Evolutionary conservation across 306 rosid genomes (phyloP).

Genomic region (Ziziphus jujuba): DNA sequence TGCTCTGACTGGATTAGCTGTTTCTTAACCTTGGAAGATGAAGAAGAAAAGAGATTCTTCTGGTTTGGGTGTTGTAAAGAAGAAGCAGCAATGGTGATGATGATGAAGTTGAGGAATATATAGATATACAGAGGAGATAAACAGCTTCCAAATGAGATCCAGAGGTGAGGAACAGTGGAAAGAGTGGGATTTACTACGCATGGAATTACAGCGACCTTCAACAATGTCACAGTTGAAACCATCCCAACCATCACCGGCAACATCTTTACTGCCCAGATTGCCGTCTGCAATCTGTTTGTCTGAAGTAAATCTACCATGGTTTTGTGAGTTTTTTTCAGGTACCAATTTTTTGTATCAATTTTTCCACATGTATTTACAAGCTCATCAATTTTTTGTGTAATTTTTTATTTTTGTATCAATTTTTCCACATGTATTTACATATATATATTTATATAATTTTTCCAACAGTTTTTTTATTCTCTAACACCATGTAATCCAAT

Average conservation of each 20-base stretch:
- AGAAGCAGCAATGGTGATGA: constrained; percentile 63
- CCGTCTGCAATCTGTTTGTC: constrained; percentile 41
- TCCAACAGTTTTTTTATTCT: too few relatives aligned
- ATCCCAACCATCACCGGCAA: constrained; percentile 53
- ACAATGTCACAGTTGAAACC: constrained; percentile 45
- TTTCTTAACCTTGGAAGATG: too few relatives aligned
- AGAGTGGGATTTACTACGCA: constrained; percentile 38
- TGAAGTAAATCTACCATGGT: constrained; percentile 10
- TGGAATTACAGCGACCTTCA: constrained; percentile 66
- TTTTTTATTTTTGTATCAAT: too few relatives aligned
- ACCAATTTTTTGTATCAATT: too few relatives aligned
- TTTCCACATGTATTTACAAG: too few relatives aligned
- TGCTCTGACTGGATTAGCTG: background rate
- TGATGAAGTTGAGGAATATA: constrained; percentile 69
- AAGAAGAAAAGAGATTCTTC: constrained; percentile 5
- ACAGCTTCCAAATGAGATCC: constrained; percentile 49
- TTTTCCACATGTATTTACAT: too few relatives aligned
- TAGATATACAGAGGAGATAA: constrained; percentile 58
- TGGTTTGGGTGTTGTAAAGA: constrained; percentile 40
- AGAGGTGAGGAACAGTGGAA: constrained; percentile 60
- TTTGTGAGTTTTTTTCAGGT: background rate
- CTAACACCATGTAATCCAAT: too few relatives aligned
- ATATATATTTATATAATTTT: too few relatives aligned
- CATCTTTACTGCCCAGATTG: constrained; percentile 51
- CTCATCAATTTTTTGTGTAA: too few relatives aligned